These are phyloP conservation scores for Talaromyces ruber DNA, from an alignment of 495 filamentous ascomycete species.

Conservation along the genomic window DNA sequence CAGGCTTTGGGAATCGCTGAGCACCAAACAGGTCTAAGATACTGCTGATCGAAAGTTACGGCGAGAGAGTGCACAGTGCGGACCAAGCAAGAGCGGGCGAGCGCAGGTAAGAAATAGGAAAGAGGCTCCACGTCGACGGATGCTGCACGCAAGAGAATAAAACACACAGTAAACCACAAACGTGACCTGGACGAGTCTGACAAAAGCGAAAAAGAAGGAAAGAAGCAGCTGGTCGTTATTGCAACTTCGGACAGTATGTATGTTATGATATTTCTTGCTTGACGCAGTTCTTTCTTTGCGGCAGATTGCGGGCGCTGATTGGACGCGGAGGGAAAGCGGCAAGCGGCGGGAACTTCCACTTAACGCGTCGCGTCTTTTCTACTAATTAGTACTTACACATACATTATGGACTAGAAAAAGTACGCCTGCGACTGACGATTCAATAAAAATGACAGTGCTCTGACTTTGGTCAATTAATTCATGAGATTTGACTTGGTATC, in stretches of 20 bases:
- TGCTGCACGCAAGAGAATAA: neutral
- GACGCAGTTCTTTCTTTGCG: neutral
- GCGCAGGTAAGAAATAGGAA: neutral
- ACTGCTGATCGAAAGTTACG: neutral
- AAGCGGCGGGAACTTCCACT: neutral
- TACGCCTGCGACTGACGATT: too few species aligned
- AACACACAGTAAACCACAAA: neutral
- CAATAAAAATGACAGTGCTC: neutral
- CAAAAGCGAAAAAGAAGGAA: neutral
- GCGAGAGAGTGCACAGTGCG: neutral
- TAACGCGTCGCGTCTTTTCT: constrained; percentile 1
- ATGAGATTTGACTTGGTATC: neutral
- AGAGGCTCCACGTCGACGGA: neutral
- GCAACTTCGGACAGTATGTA: neutral
- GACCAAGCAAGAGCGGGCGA: neutral
- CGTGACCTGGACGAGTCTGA: neutral
- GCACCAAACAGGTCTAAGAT: neutral
- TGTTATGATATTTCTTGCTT: neutral
- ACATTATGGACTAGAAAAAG: neutral
- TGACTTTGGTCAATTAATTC: neutral
- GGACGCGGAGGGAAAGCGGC: neutral
- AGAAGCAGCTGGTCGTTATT: neutral
- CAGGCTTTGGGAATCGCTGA: neutral
- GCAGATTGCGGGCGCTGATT: neutral
- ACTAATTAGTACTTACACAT: neutral